A percentile compares a stretch with the other conserved stretches of the same genome.
Evolutionary conservation across 257 asterid species (phyloP).

Genomic region (Leptodermis oblonga): DNA sequence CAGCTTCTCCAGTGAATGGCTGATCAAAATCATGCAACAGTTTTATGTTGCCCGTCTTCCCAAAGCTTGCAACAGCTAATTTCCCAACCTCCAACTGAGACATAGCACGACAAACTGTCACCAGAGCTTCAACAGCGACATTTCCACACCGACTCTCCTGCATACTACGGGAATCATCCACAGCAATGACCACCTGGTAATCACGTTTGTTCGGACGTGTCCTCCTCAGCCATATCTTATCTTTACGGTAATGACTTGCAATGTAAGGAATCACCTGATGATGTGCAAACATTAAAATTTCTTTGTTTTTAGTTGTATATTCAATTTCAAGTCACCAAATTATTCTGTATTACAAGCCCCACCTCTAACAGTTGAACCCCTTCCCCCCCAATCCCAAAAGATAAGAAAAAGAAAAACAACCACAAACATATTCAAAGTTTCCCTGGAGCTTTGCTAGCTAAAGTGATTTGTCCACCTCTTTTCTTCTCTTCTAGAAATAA

Average conservation of each 20-base stretch:
- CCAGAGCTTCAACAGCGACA: slow-evolving; percentile 86
- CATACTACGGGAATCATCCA: slow-evolving; percentile 96
- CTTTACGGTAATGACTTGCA: slow-evolving; percentile 90
- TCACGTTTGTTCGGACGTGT: slow-evolving; percentile 89
- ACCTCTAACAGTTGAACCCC: background rate
- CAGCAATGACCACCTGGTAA: slow-evolving; percentile 91
- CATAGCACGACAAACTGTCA: slow-evolving; percentile 96
- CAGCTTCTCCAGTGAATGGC: slow-evolving; percentile 85
- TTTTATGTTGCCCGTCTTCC: slow-evolving; percentile 82
- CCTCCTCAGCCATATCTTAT: slow-evolving; percentile 91
- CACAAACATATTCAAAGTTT: background rate
- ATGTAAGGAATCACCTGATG: slow-evolving; percentile 78
- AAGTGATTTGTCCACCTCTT: no score
- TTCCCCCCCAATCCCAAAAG: background rate
- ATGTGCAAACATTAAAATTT: background rate
- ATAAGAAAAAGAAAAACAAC: background rate
- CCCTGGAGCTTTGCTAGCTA: no score
- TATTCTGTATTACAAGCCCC: background rate
- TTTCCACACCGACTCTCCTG: slow-evolving; percentile 70
- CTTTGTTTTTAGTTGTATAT: background rate
- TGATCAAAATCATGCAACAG: slow-evolving; percentile 80
- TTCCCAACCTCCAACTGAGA: slow-evolving; percentile 91
- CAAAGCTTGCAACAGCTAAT: slow-evolving; percentile 86
- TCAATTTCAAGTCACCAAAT: background rate
- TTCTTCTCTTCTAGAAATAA: background rate